A percentile compares a stretch with the other conserved stretches of the same genome.
Conservation (phyloP, 2,329 filamentous ascomycete species). For the Curvularia hawaiiensis region DNA sequence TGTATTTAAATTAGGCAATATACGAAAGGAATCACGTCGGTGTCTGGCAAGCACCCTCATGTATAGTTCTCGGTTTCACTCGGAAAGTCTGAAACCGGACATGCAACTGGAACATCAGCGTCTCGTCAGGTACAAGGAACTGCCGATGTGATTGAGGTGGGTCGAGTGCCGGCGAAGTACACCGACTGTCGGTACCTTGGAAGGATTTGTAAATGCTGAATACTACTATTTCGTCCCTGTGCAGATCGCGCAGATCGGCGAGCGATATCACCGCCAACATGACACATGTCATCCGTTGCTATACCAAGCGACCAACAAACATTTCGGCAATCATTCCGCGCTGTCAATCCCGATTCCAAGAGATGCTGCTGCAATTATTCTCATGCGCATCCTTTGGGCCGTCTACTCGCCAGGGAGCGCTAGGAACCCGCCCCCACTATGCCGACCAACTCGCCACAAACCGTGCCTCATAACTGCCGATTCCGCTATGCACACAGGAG, state of each 20-base stretch:
- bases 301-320: not conserved
- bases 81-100: not conserved
- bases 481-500: constrained; percentile 2
- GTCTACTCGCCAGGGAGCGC: constrained; percentile 9
- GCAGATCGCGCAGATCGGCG: not conserved
- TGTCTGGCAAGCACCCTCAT: not conserved
- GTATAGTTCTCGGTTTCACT: not conserved
- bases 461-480: constrained; percentile 5
- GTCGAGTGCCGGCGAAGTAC: not conserved
- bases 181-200: not conserved
- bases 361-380: not conserved
- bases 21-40: not conserved
- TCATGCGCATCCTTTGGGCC: not conserved
- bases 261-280: not conserved
- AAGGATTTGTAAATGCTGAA: not conserved
- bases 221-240: not conserved
- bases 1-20: not conserved
- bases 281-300: not conserved
- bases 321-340: too few relatives aligned
- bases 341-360: not conserved
- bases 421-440: constrained; percentile 6
- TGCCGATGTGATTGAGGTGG: not conserved
- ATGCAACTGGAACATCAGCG: not conserved
- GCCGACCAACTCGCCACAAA: constrained; percentile 4
- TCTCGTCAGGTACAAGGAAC: not conserved